These are phyloP conservation scores for Aspergillus olivimuriae DNA, from an alignment of 495 filamentous ascomycete genomes.

Conservation along the genomic window DNA sequence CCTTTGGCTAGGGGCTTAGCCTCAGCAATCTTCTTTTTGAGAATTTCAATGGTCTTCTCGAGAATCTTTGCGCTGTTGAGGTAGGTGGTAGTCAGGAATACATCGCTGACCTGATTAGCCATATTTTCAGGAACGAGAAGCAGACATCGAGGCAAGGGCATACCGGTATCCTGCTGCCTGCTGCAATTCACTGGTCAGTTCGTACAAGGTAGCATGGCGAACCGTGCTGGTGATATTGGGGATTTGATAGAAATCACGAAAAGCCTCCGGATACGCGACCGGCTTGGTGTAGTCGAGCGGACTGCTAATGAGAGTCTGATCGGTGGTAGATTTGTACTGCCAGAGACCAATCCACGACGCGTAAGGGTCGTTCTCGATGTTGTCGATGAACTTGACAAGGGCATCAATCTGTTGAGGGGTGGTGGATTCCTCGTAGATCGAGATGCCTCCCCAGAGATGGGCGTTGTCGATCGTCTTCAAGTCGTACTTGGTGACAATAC, in stretches of 20 bases:
- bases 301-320: slow-evolving; percentile 9
- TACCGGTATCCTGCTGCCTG: slow-evolving; percentile 16
- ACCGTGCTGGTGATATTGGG: slow-evolving; percentile 8
- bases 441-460: slow-evolving; percentile 33
- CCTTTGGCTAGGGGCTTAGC: slow-evolving; percentile 7
- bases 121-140: background rate
- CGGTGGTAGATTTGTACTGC: slow-evolving; percentile 11
- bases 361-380: slow-evolving; percentile 13
- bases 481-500: slow-evolving; percentile 45
- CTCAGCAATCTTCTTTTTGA: slow-evolving; percentile 13
- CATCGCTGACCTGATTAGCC: slow-evolving; percentile 6
- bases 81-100: slow-evolving; percentile 16
- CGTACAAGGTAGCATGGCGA: slow-evolving; percentile 8
- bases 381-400: slow-evolving; percentile 12
- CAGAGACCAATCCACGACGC: slow-evolving; percentile 16
- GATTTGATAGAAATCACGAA: slow-evolving; percentile 12
- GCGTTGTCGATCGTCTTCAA: slow-evolving; percentile 29
- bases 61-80: slow-evolving; percentile 11
- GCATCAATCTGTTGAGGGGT: slow-evolving; percentile 11
- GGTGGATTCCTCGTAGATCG: slow-evolving; percentile 12
- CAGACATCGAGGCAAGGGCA: too few species aligned
- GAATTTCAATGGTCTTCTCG: slow-evolving; percentile 11
- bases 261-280: slow-evolving; percentile 8
- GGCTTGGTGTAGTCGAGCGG: slow-evolving; percentile 17
- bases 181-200: slow-evolving; percentile 12